Evolutionary conservation across 768 basidiomycete genomes (phyloP), one percentile per base, ranked within the genome.

Genomic region (Xerocomus spinulosus): DNA sequence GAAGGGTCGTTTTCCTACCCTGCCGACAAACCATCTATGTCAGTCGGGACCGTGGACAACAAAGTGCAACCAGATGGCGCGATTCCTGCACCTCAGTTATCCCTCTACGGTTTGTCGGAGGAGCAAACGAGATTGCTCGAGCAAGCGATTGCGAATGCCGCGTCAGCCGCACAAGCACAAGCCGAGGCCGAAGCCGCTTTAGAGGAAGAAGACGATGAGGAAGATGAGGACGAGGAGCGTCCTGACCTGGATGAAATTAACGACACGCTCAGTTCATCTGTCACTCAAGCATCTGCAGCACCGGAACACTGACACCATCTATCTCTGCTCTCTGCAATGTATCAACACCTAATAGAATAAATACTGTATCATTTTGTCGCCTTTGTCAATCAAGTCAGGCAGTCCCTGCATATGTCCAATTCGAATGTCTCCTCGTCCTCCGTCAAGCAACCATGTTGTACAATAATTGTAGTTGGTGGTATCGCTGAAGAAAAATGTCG

Each of bases 111-210:
- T 26, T 70, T 88, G 34, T 86, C 85, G 2, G 82, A 82, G 41
- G 85, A 87, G 53, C 87, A 88, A 63, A 75, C 83, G 4, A 77
- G 73, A 49, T 63, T 84, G 52, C 69, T 89, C 14, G 84, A 87
- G 60, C 76, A 81, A 51, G 86, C 86, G 0, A 87, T 89, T 41
- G 81, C 83, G 23, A 84, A 75, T 56, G 86, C 86, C 1, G 82
- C 87, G 9, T 78, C 78, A 29, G 83, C 83, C 26, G 86, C 86
- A 1, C 85, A 86, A 54, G 82, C 84, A 17, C 85, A 86, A 56
- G 86, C 86, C 0, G 86, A 88, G 53, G 87, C 85, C 0, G 85
- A 88, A 54, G 85, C 85, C 3, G 83, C 83, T 0, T 60, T 84
- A 44, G 86, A 87, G 60, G 85, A 86, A 57, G 80, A 84, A 50